A percentile compares a stretch with the other conserved stretches of the same genome.
These are phyloP conservation scores for Suillus subalutaceus DNA, from an alignment of 768 basidiomycete species.

Conservation along the genomic window DNA sequence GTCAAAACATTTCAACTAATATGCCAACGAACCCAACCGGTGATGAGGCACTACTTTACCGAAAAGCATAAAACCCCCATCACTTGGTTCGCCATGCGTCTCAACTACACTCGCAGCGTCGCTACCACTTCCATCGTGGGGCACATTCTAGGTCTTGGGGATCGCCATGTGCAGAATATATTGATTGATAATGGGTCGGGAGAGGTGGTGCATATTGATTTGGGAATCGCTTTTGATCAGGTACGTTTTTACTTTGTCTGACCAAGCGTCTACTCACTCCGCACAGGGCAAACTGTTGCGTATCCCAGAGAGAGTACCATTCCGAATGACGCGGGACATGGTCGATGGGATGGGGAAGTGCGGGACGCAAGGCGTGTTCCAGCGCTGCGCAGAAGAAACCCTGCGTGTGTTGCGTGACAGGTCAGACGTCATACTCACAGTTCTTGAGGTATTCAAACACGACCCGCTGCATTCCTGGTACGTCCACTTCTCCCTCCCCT, in stretches of 20 bases:
- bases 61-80: constrained; percentile 87
- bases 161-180: constrained; percentile 92
- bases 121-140: constrained; percentile 95
- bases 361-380: constrained; percentile 92
- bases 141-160: constrained; percentile 88
- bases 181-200: constrained; percentile 81
- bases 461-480: constrained; percentile 95
- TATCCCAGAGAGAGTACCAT: constrained; percentile 89
- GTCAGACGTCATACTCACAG: constrained; percentile 88
- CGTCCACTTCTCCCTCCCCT: constrained; percentile 21
- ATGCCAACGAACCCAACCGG: constrained; percentile 65
- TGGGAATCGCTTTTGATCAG: constrained; percentile 97
- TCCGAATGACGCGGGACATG: constrained; percentile 92
- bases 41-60: constrained; percentile 94
- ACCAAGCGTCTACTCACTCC: neutral
- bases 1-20: constrained; percentile 39
- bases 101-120: constrained; percentile 89
- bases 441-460: constrained; percentile 95
- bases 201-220: constrained; percentile 93
- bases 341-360: constrained; percentile 92
- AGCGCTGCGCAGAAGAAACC: constrained; percentile 93
- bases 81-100: constrained; percentile 88
- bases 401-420: constrained; percentile 85
- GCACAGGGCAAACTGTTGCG: constrained; percentile 74
- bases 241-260: constrained; percentile 40